Evolutionary conservation across 805 yeast genomes (phyloP).

Genomic region (Saccharomycopsis olivae): DNA sequence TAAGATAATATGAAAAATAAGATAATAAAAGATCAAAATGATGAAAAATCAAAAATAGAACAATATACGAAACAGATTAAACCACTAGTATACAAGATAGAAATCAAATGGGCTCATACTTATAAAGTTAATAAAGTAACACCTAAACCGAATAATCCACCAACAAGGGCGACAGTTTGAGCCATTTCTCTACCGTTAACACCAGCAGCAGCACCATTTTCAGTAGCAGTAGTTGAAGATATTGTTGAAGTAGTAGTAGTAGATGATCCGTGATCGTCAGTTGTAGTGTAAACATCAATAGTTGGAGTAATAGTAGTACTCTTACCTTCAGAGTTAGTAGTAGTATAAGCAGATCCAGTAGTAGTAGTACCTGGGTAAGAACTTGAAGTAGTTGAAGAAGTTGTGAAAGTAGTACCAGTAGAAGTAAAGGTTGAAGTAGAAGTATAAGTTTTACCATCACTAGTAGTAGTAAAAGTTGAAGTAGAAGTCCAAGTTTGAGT

Average conservation of each 20-base stretch:
- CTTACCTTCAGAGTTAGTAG: conserved; percentile 6
- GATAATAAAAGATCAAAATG: no score
- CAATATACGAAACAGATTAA: no score
- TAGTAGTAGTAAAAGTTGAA: conserved; percentile 7
- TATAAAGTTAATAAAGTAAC: conserved; percentile 5
- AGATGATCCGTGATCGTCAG: conserved; percentile 9
- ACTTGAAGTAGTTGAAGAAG: conserved; percentile 9
- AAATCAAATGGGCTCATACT: neutral
- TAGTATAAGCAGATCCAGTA: conserved; percentile 10
- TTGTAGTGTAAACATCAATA: conserved; percentile 25
- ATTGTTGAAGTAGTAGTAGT: conserved; percentile 14
- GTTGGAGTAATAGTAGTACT: conserved; percentile 25
- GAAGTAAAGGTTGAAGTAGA: conserved; percentile 3
- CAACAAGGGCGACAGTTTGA: conserved; percentile 6
- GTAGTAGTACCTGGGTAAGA: conserved; percentile 16
- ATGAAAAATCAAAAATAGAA: no score
- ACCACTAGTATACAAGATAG: no score
- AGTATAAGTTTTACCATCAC: conserved; percentile 5
- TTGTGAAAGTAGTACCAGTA: conserved; percentile 1
- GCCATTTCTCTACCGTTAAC: neutral
- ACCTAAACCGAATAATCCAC: conserved; percentile 15
- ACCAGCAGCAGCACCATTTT: conserved; percentile 4
- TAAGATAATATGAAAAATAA: no score
- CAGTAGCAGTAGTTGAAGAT: conserved; percentile 1
- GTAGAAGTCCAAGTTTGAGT: conserved; percentile 5